Evolutionary conservation across 257 asterid genomes (phyloP).

Genomic region (Ajuga chamaepitys): DNA sequence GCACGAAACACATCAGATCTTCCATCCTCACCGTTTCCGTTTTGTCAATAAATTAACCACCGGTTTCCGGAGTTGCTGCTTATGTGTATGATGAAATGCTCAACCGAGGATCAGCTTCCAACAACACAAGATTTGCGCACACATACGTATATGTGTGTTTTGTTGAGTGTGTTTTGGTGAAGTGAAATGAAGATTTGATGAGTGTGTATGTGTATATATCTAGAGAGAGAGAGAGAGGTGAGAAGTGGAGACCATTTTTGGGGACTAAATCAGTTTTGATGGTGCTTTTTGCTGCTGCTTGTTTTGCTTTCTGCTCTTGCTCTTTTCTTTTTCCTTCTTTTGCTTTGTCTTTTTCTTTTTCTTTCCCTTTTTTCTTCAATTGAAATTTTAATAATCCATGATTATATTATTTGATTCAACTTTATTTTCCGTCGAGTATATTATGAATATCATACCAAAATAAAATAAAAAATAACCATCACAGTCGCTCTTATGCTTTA

Average conservation of each 20-base stretch:
- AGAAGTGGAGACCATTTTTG: conserved; percentile 47
- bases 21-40: conserved; percentile 31
- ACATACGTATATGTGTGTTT: not conserved
- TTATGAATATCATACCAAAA: too few relatives aligned
- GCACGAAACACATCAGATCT: conserved; percentile 67
- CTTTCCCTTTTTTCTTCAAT: not conserved
- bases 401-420: not conserved
- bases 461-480: too few relatives aligned
- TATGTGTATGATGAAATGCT: not conserved
- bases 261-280: conserved; percentile 29
- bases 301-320: conserved; percentile 33
- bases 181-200: conserved; percentile 11
- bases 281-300: conserved; percentile 33
- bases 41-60: conserved; percentile 11
- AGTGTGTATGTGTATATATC: conserved; percentile 15
- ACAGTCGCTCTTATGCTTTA: too few relatives aligned
- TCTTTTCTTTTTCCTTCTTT: conserved; percentile 9
- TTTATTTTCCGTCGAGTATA: not conserved
- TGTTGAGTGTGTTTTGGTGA: not conserved
- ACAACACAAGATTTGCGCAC: not conserved
- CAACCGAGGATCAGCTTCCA: conserved; percentile 4
- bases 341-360: conserved; percentile 4
- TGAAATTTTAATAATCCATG: not conserved
- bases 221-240: conserved; percentile 27
- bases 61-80: conserved; percentile 2